Evolutionary conservation across 139 green algal genomes (phyloP), one percentile per base, ranked within the genome.

Genomic region (Spirogloea muscicola): DNA sequence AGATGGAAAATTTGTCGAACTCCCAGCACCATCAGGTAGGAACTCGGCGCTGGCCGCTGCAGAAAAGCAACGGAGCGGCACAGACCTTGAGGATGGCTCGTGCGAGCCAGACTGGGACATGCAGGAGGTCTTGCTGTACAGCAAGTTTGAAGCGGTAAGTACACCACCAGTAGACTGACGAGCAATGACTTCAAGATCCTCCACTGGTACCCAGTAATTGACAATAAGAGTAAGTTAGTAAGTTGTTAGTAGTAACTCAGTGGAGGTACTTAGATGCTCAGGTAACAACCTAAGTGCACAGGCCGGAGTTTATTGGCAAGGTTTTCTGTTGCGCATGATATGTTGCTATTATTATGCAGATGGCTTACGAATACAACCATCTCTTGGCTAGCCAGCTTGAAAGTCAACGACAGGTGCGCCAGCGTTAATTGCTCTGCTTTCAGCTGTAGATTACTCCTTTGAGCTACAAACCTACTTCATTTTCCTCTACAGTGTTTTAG

Each of bases 1-100:
- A 1, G 90, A 96, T 59, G 91, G 91, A 44, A 96, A 96, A 76
- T 84, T 97, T 10, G 91, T 98, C 38, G 94, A 98, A 84, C 84
- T 98, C 25, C 84, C 91, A 3, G 84, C 81, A 6, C 88, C 72
- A 2, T 71, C 27, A 40, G 27, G 16, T 25, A 13, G 44, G 44
- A 16, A 16, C 18, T n/a, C n/a, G n/a, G n/a, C n/a, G n/a, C n/a
- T n/a, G n/a, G n/a, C n/a, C n/a, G n/a, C n/a, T n/a, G n/a, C n/a
- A n/a, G n/a, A n/a, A n/a, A n/a, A n/a, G n/a, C n/a, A n/a, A n/a
- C n/a, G n/a, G n/a, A n/a, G n/a, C n/a, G n/a, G n/a, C n/a, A n/a
- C n/a, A n/a, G n/a, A n/a, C n/a, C n/a, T n/a, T n/a, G n/a, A n/a
- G n/a, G n/a, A n/a, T n/a, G n/a, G n/a, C n/a, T n/a, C n/a, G n/a